Base-by-base conservation (phyloP, 768 basidiomycete genomes). In the Russula lepida region DNA sequence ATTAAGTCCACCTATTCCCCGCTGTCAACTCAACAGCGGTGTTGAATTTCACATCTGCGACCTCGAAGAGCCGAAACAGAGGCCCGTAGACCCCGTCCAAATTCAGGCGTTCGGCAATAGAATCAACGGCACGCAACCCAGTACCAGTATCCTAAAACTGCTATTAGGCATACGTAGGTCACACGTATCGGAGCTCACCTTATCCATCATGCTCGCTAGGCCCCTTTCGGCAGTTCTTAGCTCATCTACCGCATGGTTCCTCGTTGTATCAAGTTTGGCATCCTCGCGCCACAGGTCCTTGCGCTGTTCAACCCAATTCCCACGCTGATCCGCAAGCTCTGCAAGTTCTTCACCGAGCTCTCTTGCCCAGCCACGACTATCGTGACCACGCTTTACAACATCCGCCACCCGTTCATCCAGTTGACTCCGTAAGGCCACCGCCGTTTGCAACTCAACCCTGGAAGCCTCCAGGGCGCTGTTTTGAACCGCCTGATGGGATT, bases 201-300 rank as follows among this genome's bases (percentile, higher is more conserved):
- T 93, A 72, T 99, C 97, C 92, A 98, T 95, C 86, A 95, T 97
- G 17, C 86, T 79, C 5, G 88, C 84, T 33, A 98, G 75, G 13
- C 74, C 75, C 56, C 94, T 78, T 73, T 98, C 93, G 0, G 91
- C 85, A 2, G 80, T 80, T 68, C 88, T 81, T 66, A 95, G 75
- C 71, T 98, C 90, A 59, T 92, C 88, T 13, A 78, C 78, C 2
- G 91, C 92, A 56, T 91, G 82, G 35, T 79, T 79, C 2, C 92
- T 84, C 17, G 87, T 77, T 59, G 86, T 86, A 64, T 88, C 84
- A 46, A 97, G 74, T 71, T 91, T 95, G 0, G 91, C 86, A 63
- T 98, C 95, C 72, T 95, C 93, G 67, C 95, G 80, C 95, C 97
- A 98, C 33, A 92, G 71, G 54, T 95, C 93, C 79, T 95, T 97